Base-by-base conservation (phyloP, 345 rosid genomes). In the Ricinus communis region DNA sequence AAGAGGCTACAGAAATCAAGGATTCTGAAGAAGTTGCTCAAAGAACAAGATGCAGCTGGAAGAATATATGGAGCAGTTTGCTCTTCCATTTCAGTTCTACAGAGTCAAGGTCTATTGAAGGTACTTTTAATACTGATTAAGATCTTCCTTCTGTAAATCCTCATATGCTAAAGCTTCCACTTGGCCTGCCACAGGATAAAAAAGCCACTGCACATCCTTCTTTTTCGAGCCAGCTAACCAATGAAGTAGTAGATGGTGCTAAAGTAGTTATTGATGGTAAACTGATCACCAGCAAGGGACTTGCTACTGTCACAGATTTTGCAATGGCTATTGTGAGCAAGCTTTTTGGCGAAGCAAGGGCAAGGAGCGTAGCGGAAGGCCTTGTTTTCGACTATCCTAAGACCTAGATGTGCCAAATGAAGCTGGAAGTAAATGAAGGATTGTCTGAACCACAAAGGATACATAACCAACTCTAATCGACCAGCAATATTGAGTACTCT, bases 361-460 rank as follows among this genome's bases (percentile, higher is more conserved):
- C 97, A 24, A 87, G 88, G 71, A 82, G 95, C 53, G 92, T 94
- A 50, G 96, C 97, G 7, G 92, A 90, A 79, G 97, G 97, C 72
- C 93, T 94, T 33, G 96, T 91, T 69, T 83, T 86, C 66, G 90
- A 90, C 63, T 91, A 90, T 72, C 85, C 86, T 27, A 85, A 77
- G 81, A 83, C 76, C 62, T 85, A 66, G 62, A 25, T 56, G 8
- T 33, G n/a, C 11, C 21, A 21, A 15, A 6, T 43, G 19, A 14
- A 47, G 45, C 15, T 10, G 28, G 22, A 24, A 33, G 14, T 53
- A 25, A 24, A 0, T 45, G 40, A 1, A 57, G 6, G 49, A 15
- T 21, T 27, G 22, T 24, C 12, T 28, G 72, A 41, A 27, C 65
- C 12, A 13, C 52, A 31, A 58, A 36, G 28, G 25, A 27, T 8